Percentiles rank a stretch among this genome's conserved stretches.
phyloP scores from a whole-genome alignment of 257 asterid species.

The Nicotiana benthamiana region DNA sequence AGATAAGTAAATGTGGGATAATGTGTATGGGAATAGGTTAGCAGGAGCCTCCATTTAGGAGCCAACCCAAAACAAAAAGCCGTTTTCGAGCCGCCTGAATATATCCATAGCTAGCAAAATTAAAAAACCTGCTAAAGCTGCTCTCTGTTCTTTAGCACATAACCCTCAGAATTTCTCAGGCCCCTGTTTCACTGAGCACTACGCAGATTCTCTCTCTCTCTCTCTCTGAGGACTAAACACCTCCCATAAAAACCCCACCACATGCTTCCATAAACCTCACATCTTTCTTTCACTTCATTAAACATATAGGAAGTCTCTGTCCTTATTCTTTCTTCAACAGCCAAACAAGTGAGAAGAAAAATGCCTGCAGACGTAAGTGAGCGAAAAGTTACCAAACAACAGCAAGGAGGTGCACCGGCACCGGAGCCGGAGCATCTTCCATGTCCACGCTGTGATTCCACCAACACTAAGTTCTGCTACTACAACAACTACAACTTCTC shows the following conservation, averaged over 20 bases:
- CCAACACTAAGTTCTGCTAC: conserved; percentile 87
- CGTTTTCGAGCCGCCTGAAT: conserved; percentile 63
- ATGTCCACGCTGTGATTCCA: conserved; percentile 95
- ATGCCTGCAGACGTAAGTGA: conserved; percentile 51
- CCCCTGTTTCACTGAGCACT: conserved; percentile 28
- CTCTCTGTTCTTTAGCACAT: conserved; percentile 16
- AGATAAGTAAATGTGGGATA: neutral
- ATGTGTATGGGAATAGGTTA: neutral
- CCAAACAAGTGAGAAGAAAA: neutral
- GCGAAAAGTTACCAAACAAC: conserved; percentile 24
- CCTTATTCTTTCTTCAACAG: neutral
- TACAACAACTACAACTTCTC: conserved; percentile 94
- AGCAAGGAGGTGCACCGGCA: conserved; percentile 56
- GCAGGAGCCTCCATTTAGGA: conserved; percentile 29
- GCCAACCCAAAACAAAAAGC: conserved; percentile 35
- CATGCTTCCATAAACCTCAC: conserved; percentile 13
- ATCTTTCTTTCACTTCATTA: neutral
- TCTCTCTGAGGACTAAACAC: conserved; percentile 2
- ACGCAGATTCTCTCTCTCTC: conserved; percentile 30
- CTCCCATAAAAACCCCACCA: conserved; percentile 26
- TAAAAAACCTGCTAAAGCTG: conserved; percentile 64
- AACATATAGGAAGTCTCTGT: neutral
- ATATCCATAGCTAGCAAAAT: conserved; percentile 9
- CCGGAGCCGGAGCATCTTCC: conserved; percentile 84
- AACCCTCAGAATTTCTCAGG: conserved; percentile 29